phyloP scores from a whole-genome alignment of 148 eudicot species.

The Spergularia bocconei region DNA sequence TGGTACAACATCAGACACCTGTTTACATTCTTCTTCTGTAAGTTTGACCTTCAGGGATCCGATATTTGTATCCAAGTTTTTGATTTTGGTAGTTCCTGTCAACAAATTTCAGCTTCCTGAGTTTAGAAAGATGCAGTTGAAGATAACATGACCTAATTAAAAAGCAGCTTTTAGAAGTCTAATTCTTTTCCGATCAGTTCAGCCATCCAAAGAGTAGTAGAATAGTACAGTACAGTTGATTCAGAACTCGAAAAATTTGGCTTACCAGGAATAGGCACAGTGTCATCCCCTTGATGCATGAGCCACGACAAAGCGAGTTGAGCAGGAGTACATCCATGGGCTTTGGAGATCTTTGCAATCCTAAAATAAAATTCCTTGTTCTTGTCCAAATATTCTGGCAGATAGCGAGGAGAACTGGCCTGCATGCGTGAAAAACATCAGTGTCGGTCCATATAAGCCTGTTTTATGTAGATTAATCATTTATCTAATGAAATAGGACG shows the following conservation, averaged over 20 bases:
- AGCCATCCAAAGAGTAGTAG: not conserved
- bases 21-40: constrained; percentile 28
- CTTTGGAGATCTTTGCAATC: constrained; percentile 4
- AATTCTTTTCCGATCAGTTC: too few species aligned
- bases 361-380: constrained; percentile 16
- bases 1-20: constrained; percentile 33
- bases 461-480: not conserved
- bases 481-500: too few species aligned
- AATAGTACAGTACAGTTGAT: too few species aligned
- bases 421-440: not conserved
- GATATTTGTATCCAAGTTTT: constrained; percentile 34
- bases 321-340: constrained; percentile 22
- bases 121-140: too few species aligned
- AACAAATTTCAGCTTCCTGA: too few species aligned
- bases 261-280: constrained; percentile 26
- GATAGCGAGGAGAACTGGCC: constrained; percentile 14
- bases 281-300: constrained; percentile 23
- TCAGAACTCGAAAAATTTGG: not conserved
- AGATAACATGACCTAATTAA: too few species aligned
- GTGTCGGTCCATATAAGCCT: not conserved
- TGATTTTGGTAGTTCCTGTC: constrained; percentile 40
- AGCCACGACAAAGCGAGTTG: constrained; percentile 26
- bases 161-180: too few species aligned
- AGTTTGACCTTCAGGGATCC: constrained; percentile 30
- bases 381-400: constrained; percentile 11